Conservation (phyloP, 495 filamentous ascomycete genomes). For the Apodospora peruviana region DNA sequence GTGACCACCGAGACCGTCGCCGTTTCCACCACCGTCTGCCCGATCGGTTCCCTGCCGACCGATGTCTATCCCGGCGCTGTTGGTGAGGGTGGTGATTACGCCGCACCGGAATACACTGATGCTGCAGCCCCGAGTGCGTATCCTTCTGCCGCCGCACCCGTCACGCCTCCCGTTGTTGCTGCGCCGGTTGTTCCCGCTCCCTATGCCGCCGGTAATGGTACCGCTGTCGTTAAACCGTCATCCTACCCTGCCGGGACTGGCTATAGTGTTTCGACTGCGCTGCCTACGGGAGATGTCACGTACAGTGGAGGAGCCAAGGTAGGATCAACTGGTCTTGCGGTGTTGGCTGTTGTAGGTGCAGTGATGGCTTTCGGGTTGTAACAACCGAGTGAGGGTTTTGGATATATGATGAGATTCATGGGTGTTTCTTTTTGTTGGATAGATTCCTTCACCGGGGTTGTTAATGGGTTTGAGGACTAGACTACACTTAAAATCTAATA, state of each 20-base stretch:
- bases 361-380: not conserved
- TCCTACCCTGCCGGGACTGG: no score
- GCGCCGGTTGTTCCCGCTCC: not conserved
- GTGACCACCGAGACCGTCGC: conserved; percentile 51
- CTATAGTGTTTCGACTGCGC: not conserved
- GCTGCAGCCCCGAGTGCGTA: not conserved
- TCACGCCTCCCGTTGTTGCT: no score
- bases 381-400: not conserved
- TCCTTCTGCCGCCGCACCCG: not conserved
- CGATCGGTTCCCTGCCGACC: conserved; percentile 36
- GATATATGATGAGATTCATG: no score
- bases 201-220: not conserved
- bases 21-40: conserved; percentile 55
- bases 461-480: no score
- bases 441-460: no score
- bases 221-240: not conserved
- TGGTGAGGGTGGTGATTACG: not conserved
- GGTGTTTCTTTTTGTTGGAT: no score
- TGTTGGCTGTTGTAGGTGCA: not conserved
- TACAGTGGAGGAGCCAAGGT: not conserved
- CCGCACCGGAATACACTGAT: not conserved
- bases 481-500: no score
- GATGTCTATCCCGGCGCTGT: not conserved
- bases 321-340: not conserved
- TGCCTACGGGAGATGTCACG: not conserved